phyloP scores from a whole-genome alignment of 805 yeast species.

The Ogataea sp. region DNA sequence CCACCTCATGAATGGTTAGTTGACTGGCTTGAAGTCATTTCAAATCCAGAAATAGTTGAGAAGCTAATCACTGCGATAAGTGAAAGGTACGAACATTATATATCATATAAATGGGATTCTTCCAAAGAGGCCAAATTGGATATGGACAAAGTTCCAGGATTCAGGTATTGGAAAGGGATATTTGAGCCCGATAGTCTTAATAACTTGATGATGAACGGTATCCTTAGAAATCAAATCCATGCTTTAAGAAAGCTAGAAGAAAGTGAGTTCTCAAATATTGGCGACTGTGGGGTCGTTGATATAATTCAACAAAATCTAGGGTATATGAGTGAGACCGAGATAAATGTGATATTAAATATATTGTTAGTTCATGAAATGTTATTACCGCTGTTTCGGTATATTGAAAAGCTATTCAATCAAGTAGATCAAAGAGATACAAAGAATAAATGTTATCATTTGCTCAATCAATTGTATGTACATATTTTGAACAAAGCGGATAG shows the following conservation, averaged over 20 bases:
- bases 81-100: slow-evolving; percentile 14
- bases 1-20: slow-evolving; percentile 17
- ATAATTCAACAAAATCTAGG: too few relatives aligned
- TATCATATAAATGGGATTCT: slow-evolving; percentile 13
- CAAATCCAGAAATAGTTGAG: slow-evolving; percentile 8
- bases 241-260: not conserved
- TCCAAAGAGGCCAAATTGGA: slow-evolving; percentile 2
- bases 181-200: slow-evolving; percentile 17
- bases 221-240: slow-evolving; percentile 53
- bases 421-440: too few relatives aligned
- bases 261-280: not conserved
- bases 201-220: slow-evolving; percentile 18
- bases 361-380: too few relatives aligned
- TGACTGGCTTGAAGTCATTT: slow-evolving; percentile 18
- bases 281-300: not conserved
- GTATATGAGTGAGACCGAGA: too few relatives aligned
- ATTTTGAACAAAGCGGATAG: too few relatives aligned
- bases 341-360: too few relatives aligned
- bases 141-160: slow-evolving; percentile 7
- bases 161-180: slow-evolving; percentile 26
- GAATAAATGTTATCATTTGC: too few relatives aligned
- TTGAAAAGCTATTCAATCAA: too few relatives aligned
- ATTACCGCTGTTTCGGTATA: too few relatives aligned
- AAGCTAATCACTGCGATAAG: slow-evolving; percentile 7
- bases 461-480: too few relatives aligned